Conservation (phyloP, 108 stramenopile species). For the Licmophora abbreviata region DNA sequence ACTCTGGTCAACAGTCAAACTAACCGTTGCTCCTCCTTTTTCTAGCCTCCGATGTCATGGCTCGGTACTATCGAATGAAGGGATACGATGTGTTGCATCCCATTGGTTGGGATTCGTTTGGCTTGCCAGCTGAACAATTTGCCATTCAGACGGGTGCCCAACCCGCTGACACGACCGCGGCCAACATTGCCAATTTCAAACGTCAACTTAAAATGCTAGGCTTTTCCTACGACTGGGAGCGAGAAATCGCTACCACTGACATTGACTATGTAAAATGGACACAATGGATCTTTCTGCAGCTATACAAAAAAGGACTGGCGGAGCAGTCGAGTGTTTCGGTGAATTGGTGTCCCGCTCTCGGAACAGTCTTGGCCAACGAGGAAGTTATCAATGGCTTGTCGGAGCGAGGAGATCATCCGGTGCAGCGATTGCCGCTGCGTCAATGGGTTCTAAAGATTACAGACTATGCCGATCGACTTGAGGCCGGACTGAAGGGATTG, state of each 20-base stretch:
- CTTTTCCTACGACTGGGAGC: conserved; percentile 96
- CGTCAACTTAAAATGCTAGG: conserved; percentile 93
- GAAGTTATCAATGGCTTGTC: conserved; percentile 96
- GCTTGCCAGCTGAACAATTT: conserved; percentile 99
- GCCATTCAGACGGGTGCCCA: conserved; percentile 95
- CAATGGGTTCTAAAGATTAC: conserved; percentile 99
- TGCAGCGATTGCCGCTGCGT: conserved; percentile 78
- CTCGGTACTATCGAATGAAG: conserved; percentile 96
- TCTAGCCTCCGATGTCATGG: conserved; percentile 92
- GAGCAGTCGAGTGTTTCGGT: conserved; percentile 82
- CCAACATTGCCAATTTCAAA: conserved; percentile 95
- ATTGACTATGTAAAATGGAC: conserved; percentile 96
- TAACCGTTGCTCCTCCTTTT: no score
- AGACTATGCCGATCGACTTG: conserved; percentile 91
- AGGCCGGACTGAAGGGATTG: conserved; percentile 81
- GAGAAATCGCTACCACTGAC: conserved; percentile 94
- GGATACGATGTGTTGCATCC: conserved; percentile 96
- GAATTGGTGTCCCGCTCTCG: conserved; percentile 97
- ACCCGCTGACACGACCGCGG: conserved; percentile 87
- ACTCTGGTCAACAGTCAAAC: no score
- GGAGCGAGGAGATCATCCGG: conserved; percentile 93
- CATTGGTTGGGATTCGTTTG: conserved; percentile 99
- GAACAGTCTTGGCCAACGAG: conserved; percentile 98
- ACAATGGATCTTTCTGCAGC: conserved; percentile 92
- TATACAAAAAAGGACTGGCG: conserved; percentile 88